These are phyloP conservation scores for Rhizopogon salebrosus DNA, from an alignment of 768 basidiomycete genomes.

Conservation along the genomic window DNA sequence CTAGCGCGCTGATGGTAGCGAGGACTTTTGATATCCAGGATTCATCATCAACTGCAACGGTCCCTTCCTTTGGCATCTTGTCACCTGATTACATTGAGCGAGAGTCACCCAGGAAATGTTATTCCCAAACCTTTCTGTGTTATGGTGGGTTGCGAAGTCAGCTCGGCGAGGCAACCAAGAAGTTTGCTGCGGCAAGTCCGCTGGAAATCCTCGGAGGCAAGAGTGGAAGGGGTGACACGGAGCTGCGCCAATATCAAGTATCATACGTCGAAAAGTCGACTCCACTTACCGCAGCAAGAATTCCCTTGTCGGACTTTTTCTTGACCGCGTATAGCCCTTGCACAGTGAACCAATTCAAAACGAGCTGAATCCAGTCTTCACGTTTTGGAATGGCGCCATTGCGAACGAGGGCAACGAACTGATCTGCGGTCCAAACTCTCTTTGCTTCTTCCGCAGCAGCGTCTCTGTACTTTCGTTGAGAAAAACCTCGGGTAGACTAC, in stretches of 20 bases:
- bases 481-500: background rate
- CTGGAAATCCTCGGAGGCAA: constrained; percentile 70
- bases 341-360: constrained; percentile 79
- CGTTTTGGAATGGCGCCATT: constrained; percentile 76
- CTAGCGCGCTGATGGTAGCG: constrained; percentile 47
- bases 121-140: constrained; percentile 45
- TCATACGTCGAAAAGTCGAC: background rate
- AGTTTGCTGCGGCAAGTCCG: constrained; percentile 64
- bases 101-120: background rate
- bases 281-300: constrained; percentile 50
- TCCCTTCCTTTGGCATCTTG: constrained; percentile 49
- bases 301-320: constrained; percentile 67
- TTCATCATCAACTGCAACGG: constrained; percentile 64
- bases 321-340: constrained; percentile 76
- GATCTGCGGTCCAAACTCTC: constrained; percentile 82
- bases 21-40: constrained; percentile 76
- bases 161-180: constrained; percentile 67
- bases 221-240: constrained; percentile 54
- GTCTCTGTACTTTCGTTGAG: constrained; percentile 26
- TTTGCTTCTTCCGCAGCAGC: constrained; percentile 48
- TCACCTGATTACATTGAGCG: constrained; percentile 28
- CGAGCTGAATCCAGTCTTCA: constrained; percentile 68
- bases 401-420: constrained; percentile 71
- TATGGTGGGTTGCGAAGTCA: constrained; percentile 51
- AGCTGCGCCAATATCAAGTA: constrained; percentile 37